These are phyloP conservation scores for Insectozyma bohioensis DNA, from an alignment of 1,139 yeast species.

Conservation along the genomic window DNA sequence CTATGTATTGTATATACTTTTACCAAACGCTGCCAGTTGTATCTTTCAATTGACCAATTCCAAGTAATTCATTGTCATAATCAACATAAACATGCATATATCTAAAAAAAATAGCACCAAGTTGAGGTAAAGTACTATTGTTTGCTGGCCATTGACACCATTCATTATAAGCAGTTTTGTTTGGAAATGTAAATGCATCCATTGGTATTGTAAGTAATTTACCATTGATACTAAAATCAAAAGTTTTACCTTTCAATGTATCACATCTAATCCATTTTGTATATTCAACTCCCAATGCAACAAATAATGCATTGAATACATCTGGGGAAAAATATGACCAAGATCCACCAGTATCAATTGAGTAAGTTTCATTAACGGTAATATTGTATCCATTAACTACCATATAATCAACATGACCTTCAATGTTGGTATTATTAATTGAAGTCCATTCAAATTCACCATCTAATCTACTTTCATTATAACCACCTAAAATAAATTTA, in stretches of 20 bases:
- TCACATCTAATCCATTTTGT: no score
- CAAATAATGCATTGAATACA: no score
- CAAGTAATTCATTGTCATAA: constrained; percentile 8
- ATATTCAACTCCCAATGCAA: no score
- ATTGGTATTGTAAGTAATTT: constrained; percentile 5
- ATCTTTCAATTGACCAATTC: constrained; percentile 3
- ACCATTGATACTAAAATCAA: constrained; percentile 6
- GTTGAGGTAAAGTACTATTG: constrained; percentile 5
- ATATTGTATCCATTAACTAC: background rate
- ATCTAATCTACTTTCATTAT: constrained; percentile 5
- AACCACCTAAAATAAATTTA: constrained; percentile 1
- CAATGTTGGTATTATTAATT: constrained; percentile 2
- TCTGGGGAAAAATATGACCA: no score
- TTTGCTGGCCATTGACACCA: no score
- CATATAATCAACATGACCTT: constrained; percentile 1
- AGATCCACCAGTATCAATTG: constrained; percentile 7
- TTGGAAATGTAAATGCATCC: constrained; percentile 1
- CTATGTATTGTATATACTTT: no score
- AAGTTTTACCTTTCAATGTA: constrained; percentile 4
- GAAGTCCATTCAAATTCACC: constrained; percentile 6
- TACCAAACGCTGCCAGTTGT: no score
- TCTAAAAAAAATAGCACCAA: constrained; percentile 44
- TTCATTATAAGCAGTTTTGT: no score
- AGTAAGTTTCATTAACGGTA: constrained; percentile 1
- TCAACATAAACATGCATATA: constrained; percentile 37